A percentile compares a stretch with the other conserved stretches of the same genome.
Evolutionary conservation across 2,329 filamentous ascomycete species (phyloP).

Genomic region (Scolecobasidium constrictum): DNA sequence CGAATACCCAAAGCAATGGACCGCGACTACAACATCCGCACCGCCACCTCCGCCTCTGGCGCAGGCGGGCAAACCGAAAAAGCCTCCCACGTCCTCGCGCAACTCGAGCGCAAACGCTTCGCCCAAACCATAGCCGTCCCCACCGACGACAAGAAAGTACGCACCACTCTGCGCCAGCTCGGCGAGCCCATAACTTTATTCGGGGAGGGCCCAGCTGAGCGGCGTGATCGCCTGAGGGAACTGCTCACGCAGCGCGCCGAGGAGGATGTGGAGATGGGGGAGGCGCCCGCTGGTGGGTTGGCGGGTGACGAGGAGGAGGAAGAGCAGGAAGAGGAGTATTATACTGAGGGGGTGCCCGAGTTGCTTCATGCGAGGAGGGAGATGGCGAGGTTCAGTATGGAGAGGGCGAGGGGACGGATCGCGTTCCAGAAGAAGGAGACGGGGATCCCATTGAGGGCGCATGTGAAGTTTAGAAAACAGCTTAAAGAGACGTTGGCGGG

Average conservation of each 20-base stretch:
- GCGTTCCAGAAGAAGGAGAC: constrained; percentile 71
- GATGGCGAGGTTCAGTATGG: constrained; percentile 76
- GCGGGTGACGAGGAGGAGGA: constrained; percentile 40
- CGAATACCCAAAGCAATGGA: constrained; percentile 64
- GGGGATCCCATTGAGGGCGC: constrained; percentile 72
- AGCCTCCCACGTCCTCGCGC: constrained; percentile 72
- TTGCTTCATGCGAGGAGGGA: constrained; percentile 66
- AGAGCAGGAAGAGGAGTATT: constrained; percentile 87
- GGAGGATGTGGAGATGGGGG: constrained; percentile 44
- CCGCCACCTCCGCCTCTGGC: too few relatives aligned
- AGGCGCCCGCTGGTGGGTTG: constrained; percentile 31
- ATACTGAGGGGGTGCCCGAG: constrained; percentile 68
- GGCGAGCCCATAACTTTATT: constrained; percentile 94
- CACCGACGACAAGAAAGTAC: constrained; percentile 83
- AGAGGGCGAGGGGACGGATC: constrained; percentile 66
- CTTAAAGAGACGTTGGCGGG: constrained; percentile 72
- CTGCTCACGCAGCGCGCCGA: constrained; percentile 66
- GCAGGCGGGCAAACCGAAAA: constrained; percentile 63
- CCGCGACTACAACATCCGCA: constrained; percentile 72
- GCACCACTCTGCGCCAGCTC: constrained; percentile 67
- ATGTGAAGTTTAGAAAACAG: constrained; percentile 83
- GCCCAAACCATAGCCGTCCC: constrained; percentile 85
- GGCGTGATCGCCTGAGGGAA: constrained; percentile 76
- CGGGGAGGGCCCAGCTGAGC: constrained; percentile 75
- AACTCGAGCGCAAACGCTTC: constrained; percentile 84